Evolutionary conservation across 805 yeast species (phyloP), one percentile per base, ranked within the genome.

Genomic region (Clavispora carvajalis): DNA sequence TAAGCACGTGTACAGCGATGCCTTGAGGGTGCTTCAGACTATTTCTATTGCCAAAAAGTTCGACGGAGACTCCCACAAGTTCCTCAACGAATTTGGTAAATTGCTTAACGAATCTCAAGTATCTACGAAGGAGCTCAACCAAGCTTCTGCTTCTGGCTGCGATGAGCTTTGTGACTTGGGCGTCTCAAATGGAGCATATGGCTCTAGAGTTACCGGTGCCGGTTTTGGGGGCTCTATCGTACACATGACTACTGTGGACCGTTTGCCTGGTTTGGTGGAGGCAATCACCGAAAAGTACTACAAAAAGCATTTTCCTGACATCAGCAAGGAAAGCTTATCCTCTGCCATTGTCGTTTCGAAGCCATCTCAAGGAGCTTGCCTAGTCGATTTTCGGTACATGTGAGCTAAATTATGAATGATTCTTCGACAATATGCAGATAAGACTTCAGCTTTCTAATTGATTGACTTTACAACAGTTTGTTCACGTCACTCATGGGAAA

Each of bases 161-260:
- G 76, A 81, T 40, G 57, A 60, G 10, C 57, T 82, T 29, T 77
- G 83, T 52, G 40, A 53, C 7, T 71, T 82, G 38, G 87, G 85
- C 3, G 55, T 64, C 30, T 54, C 47, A 2, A 68, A 73, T 44
- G 89, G 88, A 3, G 67, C 85, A 1, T 67, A 60, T 43, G 89
- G 89, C 13, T 77, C 85, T 1, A 68, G 90, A 40, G 71, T 80
- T n/a, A 82, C 89, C 8, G 90, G 89, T 21, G 89, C 90, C 15
- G 90, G 90, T 4, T 82, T 80, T 73, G 89, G 89, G 24, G 89
- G 89, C 5, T 77, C 81, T 22, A 69, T 83, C 0, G 83, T 82
- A n/a, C 85, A 81, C 54, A 59, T 82, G 41, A 76, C 82, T 9
- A 62, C 73, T 3, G 61, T 63, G 4, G 67, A 68, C 43, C 69